Percentiles rank a stretch among this genome's conserved stretches.
These are phyloP conservation scores for Phylloporus rhodoxanthus DNA, from an alignment of 768 basidiomycete genomes.

Conservation along the genomic window DNA sequence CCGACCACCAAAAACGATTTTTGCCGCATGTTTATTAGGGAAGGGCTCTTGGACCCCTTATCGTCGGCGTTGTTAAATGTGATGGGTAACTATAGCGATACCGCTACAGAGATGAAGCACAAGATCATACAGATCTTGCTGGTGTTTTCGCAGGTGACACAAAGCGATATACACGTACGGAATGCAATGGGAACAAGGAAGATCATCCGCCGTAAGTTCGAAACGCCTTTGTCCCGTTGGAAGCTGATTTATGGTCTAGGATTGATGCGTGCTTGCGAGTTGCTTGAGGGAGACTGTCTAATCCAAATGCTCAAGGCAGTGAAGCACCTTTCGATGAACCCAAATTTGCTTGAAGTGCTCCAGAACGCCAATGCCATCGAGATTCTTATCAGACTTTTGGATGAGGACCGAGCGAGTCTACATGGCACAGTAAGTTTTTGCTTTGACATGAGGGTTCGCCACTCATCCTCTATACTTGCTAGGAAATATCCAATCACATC, in stretches of 20 bases:
- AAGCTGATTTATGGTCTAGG: slow-evolving; percentile 42
- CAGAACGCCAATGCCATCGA: slow-evolving; percentile 96
- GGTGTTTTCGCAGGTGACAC: slow-evolving; percentile 95
- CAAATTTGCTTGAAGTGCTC: slow-evolving; percentile 82
- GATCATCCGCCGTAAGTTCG: slow-evolving; percentile 74
- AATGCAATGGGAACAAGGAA: slow-evolving; percentile 88
- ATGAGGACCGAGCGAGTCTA: slow-evolving; percentile 70
- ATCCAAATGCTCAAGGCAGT: slow-evolving; percentile 90
- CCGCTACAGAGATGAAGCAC: slow-evolving; percentile 69
- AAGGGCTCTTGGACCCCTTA: slow-evolving; percentile 89
- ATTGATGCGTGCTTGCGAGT: slow-evolving; percentile 77
- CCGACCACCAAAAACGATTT: slow-evolving; percentile 98
- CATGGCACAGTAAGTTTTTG: slow-evolving; percentile 65
- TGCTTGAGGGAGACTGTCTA: slow-evolving; percentile 82
- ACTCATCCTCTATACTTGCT: not conserved
- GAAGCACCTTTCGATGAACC: slow-evolving; percentile 93
- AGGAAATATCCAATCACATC: slow-evolving; percentile 97
- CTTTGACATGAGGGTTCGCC: not conserved
- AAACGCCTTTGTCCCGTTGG: not conserved
- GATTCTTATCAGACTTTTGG: slow-evolving; percentile 78
- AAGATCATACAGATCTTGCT: slow-evolving; percentile 86
- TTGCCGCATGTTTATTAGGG: slow-evolving; percentile 95
- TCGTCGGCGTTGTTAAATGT: slow-evolving; percentile 87
- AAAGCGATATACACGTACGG: slow-evolving; percentile 88
- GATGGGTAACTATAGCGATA: slow-evolving; percentile 63